Evolutionary conservation across 306 rosid species (phyloP).

Genomic region (Vachellia collinsii): DNA sequence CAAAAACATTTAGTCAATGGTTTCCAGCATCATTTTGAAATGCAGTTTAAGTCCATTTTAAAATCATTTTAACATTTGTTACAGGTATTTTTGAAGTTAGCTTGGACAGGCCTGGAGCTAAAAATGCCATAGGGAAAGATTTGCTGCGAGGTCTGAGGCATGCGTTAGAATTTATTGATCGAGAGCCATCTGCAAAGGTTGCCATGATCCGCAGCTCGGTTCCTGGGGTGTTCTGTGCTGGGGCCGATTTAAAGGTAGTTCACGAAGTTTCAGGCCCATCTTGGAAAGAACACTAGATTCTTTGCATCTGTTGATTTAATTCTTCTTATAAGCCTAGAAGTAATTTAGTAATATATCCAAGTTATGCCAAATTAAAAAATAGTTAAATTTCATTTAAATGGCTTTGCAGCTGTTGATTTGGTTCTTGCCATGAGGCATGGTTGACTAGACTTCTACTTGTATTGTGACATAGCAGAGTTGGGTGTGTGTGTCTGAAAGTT

Average conservation of each 20-base stretch:
- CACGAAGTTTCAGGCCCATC: neutral
- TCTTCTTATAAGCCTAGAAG: neutral
- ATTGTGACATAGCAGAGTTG: slow-evolving; percentile 6
- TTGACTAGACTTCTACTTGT: slow-evolving; percentile 26
- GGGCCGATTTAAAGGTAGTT: slow-evolving; percentile 54
- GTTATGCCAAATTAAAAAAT: neutral
- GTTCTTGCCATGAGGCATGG: slow-evolving; percentile 25
- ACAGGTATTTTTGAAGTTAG: slow-evolving; percentile 75
- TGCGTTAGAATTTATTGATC: slow-evolving; percentile 58
- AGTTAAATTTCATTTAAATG: slow-evolving; percentile 3
- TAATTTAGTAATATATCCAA: neutral
- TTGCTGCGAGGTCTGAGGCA: slow-evolving; percentile 63
- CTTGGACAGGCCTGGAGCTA: slow-evolving; percentile 71
- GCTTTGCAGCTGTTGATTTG: neutral
- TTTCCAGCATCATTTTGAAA: neutral
- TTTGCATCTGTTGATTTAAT: neutral
- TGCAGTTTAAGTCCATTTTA: neutral
- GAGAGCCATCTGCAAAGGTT: slow-evolving; percentile 62
- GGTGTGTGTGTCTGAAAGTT: slow-evolving; percentile 2
- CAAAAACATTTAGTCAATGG: neutral
- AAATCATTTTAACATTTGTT: slow-evolving; percentile 14
- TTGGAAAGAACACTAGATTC: neutral
- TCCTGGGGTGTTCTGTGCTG: slow-evolving; percentile 59
- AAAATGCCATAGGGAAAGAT: slow-evolving; percentile 84
- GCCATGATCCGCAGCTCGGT: slow-evolving; percentile 73